Evolutionary conservation across 2,329 filamentous ascomycete genomes (phyloP), one percentile per base, ranked within the genome.

Genomic region (Alternaria solani): DNA sequence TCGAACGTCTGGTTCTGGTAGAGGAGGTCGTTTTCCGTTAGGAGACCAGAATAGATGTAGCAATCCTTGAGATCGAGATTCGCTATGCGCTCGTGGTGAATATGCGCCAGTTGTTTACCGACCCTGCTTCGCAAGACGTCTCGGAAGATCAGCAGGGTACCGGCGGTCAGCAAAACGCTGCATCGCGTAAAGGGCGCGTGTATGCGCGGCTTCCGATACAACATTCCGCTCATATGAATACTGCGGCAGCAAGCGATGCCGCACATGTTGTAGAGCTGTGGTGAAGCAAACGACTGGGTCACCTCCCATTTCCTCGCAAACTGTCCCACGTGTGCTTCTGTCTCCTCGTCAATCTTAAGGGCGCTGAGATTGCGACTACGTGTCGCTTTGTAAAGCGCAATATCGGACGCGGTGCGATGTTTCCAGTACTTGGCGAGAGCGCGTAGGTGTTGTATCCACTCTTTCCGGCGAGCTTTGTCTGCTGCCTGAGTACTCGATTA

Each of bases 271-370:
- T 89, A 90, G n/a, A 90, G 77, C 39, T 86, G 79, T 1, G 88
- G 84, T 1, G 85, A 88, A n/a, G 88, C 87, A 65, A 85, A 84
- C 1, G 87, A 86, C 63, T 88, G 84, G 16, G 82, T 86, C 23
- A 90, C 87, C 72, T 91, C 88, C 88, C 88, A 91, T 68, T 90
- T 90, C 64, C 83, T 81, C 0, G 87, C 87, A 69, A 87, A 90
- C 68, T 89, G 87, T 9, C 88, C 88, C n/a, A 90, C 76, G 43
- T 85, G 78, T 0, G 88, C 87, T 75, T 91, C 88, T 65, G 85
- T 82, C 65, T 88, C 85, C 70, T 91, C 88, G 69, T 90, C 88
- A 57, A 91, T 88, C 51, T 86, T 84, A 51, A 91, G 80, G 6
- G 82, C 78, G 42, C 84, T 80, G 32, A 90, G 81, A 64, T 91